Percentiles rank a stretch among this genome's conserved stretches.
Conservation (phyloP, 2,329 filamentous ascomycete species). For the Alternaria viburni region DNA sequence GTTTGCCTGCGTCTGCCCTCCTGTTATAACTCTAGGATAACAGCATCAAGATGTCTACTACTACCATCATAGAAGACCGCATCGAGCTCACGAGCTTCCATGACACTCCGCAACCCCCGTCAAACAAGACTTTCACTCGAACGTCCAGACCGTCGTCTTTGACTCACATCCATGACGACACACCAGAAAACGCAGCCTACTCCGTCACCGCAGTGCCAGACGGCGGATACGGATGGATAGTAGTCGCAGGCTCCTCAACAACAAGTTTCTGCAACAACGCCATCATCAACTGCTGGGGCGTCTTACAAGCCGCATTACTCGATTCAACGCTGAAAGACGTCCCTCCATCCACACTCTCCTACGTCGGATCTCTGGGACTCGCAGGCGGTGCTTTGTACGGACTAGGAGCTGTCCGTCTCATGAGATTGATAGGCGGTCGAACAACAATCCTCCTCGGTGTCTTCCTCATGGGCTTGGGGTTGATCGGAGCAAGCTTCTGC, state of each 20-base stretch:
- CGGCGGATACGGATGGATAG: conserved; percentile 64
- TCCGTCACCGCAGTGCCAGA: conserved; percentile 51
- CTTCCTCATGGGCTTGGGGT: conserved; percentile 57
- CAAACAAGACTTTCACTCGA: no score
- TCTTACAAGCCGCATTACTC: conserved; percentile 65
- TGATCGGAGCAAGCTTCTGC: conserved; percentile 57
- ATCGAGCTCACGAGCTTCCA: not conserved
- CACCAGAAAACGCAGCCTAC: conserved; percentile 23
- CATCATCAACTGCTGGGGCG: conserved; percentile 65
- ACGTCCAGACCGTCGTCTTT: no score
- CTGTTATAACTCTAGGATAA: not conserved
- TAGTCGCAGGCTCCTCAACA: conserved; percentile 59
- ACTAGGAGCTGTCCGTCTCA: conserved; percentile 59
- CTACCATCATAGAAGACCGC: not conserved
- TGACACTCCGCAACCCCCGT: no score
- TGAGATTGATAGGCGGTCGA: conserved; percentile 58
- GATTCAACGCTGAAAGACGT: conserved; percentile 52
- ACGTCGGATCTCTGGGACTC: conserved; percentile 62
- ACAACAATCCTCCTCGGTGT: conserved; percentile 58
- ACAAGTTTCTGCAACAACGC: conserved; percentile 61
- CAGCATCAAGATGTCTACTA: not conserved
- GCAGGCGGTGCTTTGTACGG: conserved; percentile 61
- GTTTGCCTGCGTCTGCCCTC: not conserved
- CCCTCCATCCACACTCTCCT: conserved; percentile 61
- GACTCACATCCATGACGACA: conserved; percentile 7